These are phyloP conservation scores for Micractinium sp. DNA, from an alignment of 139 green algal species.

Conservation along the genomic window DNA sequence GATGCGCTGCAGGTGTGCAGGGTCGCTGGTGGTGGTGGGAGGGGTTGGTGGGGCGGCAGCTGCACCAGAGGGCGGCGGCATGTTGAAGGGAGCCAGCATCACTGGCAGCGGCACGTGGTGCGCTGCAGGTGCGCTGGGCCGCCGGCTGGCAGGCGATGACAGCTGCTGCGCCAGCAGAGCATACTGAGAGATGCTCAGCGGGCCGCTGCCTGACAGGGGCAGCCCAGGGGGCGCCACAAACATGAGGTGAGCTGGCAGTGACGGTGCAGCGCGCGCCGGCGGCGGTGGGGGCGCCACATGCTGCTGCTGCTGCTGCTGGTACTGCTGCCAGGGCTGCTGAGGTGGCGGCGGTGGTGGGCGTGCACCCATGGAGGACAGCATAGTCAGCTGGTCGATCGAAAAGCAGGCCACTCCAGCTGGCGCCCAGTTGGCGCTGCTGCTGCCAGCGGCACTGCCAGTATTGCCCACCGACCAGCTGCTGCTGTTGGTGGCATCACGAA, in stretches of 20 bases:
- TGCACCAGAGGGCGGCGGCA: not conserved
- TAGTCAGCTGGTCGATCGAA: not conserved
- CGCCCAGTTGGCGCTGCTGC: not conserved
- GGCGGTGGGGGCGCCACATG: not conserved
- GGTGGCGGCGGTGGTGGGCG: not conserved
- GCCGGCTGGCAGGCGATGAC: not conserved
- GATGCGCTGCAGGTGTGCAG: not conserved
- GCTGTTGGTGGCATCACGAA: constrained; percentile 10
- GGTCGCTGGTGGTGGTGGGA: not conserved
- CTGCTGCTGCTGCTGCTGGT: not conserved
- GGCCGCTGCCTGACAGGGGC: not conserved
- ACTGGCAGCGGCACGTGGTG: not conserved
- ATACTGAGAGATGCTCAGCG: not conserved
- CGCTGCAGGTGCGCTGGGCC: not conserved
- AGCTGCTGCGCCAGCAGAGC: constrained; percentile 8
- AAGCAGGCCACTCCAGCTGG: not conserved
- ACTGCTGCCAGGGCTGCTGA: not conserved
- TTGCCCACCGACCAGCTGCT: not conserved
- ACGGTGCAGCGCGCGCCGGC: not conserved
- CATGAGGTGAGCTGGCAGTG: not conserved
- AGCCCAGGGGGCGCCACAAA: not conserved
- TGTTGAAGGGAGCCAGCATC: not conserved
- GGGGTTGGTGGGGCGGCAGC: not conserved
- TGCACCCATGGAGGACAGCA: not conserved
- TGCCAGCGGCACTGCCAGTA: not conserved